Evolutionary conservation across 2,329 filamentous ascomycete genomes (phyloP), one percentile per base, ranked within the genome.

Genomic region (Penicillium sp.): DNA sequence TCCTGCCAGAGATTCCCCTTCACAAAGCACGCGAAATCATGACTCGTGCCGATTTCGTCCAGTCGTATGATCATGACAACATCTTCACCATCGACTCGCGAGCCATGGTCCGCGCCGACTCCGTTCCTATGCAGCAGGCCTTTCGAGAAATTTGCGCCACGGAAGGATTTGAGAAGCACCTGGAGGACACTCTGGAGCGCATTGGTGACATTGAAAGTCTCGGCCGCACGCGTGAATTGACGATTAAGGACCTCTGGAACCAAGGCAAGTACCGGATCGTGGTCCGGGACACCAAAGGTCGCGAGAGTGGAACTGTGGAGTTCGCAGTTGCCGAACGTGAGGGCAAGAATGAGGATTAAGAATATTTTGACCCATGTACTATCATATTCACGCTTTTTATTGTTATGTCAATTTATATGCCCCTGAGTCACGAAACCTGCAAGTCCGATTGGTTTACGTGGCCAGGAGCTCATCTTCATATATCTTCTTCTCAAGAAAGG

Each of bases 11-110:
- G 41, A 89, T 92, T 62, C 87, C 90, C 0, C 86, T 96, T 56
- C 91, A 96, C 73, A 84, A 89, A 66, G 91, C 92, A 0, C 89
- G 94, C 62, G 85, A 97, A 76, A 89, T 97, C 73, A 97, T 97
- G 94, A 98, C 95, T 14, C 85, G 95, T 54, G 89, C 92, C 59
- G 95, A 99, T 76, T 99, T 98, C 74, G 93, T 98, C 69, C 88
- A 95, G 66, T 84, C 87, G 60, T 93, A 98, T 72, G 95, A 99
- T 77, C 91, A 95, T 64, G 85, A 95, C 60, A 98, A 98, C 73
- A 86, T 99, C 59, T 97, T 98, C 78, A 95, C 91, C 62, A 98
- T 99, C 69, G 94, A 96, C 60, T 91, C 88, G 58, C 84, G 85
- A 41, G 92, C 93, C 16, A 89, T 90, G 73, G 95, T 99, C 7